phyloP scores from a whole-genome alignment of 176 grass and related monocot genomes.

The Avena atlantica region DNA sequence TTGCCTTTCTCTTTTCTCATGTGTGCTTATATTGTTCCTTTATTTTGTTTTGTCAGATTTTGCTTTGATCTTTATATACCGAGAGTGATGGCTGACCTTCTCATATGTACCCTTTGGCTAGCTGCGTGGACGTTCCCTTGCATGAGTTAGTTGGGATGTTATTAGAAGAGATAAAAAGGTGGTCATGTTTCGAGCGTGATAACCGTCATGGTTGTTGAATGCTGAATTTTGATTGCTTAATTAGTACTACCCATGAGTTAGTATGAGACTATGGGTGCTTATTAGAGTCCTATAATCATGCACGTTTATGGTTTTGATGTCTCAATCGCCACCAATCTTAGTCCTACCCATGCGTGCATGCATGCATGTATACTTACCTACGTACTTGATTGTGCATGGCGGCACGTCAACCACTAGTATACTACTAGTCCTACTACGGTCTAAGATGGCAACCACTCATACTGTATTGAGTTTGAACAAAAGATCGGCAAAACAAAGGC shows the following conservation, averaged over 20 bases:
- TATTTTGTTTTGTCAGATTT: no score
- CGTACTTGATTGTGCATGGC: no score
- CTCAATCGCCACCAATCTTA: not conserved
- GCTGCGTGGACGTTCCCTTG: no score
- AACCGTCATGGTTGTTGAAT: not conserved
- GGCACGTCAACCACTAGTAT: not conserved
- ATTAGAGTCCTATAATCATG: not conserved
- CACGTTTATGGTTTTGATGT: no score
- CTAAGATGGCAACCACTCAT: not conserved
- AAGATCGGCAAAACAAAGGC: no score
- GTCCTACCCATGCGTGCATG: not conserved
- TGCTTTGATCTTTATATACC: no score
- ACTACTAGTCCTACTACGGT: no score
- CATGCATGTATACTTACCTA: not conserved
- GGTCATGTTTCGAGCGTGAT: no score
- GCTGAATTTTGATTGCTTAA: not conserved
- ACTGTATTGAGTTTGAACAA: not conserved
- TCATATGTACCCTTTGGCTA: no score
- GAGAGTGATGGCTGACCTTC: no score
- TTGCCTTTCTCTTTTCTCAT: constrained; percentile 22
- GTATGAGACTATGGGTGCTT: not conserved
- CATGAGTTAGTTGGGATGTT: not conserved
- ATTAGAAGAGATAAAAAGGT: no score
- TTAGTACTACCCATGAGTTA: no score
- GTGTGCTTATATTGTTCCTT: not conserved